These are phyloP conservation scores for Pythium scleroteichum DNA, from an alignment of 352 stramenopile species.

Conservation along the genomic window DNA sequence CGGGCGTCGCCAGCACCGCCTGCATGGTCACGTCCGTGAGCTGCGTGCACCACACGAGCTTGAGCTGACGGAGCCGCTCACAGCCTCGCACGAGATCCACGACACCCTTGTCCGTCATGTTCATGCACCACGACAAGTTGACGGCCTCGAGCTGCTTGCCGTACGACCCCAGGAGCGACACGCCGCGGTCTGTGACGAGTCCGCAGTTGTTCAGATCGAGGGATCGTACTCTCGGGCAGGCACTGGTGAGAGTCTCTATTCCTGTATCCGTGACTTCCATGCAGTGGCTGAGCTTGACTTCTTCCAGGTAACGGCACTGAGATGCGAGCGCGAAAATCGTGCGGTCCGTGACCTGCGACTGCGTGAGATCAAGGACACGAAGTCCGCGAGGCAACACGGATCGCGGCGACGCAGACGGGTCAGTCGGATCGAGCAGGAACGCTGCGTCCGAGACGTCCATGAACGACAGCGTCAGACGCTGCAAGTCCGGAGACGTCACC, in stretches of 20 bases:
- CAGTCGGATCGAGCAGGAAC: conserved; percentile 33
- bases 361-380: conserved; percentile 65
- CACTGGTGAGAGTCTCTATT: conserved; percentile 57
- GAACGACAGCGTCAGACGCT: conserved; percentile 82
- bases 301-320: conserved; percentile 64
- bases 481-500: conserved; percentile 51
- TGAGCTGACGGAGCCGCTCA: conserved; percentile 56
- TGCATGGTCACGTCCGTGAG: conserved; percentile 70
- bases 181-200: conserved; percentile 74
- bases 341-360: conserved; percentile 71
- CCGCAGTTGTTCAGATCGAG: conserved; percentile 83
- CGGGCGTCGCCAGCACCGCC: conserved; percentile 38
- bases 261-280: conserved; percentile 78
- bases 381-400: conserved; percentile 43
- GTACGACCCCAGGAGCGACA: conserved; percentile 51
- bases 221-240: conserved; percentile 48
- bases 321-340: conserved; percentile 62
- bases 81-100: conserved; percentile 67
- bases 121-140: conserved; percentile 88
- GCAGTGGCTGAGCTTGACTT: conserved; percentile 76
- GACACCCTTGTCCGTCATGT: conserved; percentile 87
- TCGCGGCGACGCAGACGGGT: conserved; percentile 10
- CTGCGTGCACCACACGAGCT: conserved; percentile 84
- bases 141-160: conserved; percentile 60
- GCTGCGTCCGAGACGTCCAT: conserved; percentile 76